phyloP scores from a whole-genome alignment of 192 early-diverging fungal genomes.

The Ambispora gerdemannii region DNA sequence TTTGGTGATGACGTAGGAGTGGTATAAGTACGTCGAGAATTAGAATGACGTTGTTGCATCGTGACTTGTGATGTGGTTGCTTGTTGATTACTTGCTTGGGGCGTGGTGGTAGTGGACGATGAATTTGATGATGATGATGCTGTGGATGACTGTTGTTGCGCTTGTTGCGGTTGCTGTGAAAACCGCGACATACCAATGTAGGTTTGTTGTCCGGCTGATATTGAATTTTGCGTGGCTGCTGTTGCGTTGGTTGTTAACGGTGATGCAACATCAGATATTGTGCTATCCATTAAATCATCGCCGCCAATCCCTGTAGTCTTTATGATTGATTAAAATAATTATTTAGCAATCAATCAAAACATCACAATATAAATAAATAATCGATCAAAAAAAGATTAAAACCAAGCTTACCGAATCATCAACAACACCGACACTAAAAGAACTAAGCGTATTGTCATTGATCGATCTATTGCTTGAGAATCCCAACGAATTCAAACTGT shows the following conservation, averaged over 20 bases:
- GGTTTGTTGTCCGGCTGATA: conserved; percentile 5
- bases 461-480: neutral
- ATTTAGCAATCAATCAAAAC: neutral
- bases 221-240: neutral
- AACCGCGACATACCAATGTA: conserved; percentile 21
- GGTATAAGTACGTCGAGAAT: neutral
- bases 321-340: neutral
- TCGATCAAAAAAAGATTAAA: neutral
- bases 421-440: conserved; percentile 5
- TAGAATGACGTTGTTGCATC: conserved; percentile 21
- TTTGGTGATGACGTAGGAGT: conserved; percentile 2
- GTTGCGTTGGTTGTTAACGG: neutral
- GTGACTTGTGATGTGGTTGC: neutral
- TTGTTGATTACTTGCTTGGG: conserved; percentile 28
- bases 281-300: conserved; percentile 2
- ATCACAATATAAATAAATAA: neutral
- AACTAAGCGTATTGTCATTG: neutral
- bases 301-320: neutral
- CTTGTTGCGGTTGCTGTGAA: conserved; percentile 29
- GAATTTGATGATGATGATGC: conserved; percentile 16
- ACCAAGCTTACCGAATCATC: conserved; percentile 5
- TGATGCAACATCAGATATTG: neutral
- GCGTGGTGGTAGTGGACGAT: too few relatives aligned
- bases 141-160: conserved; percentile 20
- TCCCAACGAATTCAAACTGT: neutral